Conservation (phyloP, 257 asterid species). For the Plantago major region DNA sequence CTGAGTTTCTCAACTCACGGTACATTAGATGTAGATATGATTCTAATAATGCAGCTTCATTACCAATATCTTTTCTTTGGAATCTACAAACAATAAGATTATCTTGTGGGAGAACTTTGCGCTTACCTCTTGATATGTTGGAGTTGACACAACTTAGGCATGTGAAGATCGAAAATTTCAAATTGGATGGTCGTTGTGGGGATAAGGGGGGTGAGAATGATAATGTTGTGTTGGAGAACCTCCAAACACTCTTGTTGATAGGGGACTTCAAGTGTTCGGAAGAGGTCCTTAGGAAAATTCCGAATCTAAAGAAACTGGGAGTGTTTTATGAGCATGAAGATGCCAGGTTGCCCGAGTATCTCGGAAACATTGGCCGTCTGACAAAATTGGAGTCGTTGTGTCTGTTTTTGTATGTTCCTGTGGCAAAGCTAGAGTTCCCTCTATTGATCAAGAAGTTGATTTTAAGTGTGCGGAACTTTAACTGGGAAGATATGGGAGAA, state of each 20-base stretch:
- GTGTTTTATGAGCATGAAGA: neutral
- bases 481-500: constrained; percentile 10
- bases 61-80: neutral
- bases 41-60: no score
- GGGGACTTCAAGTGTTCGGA: constrained; percentile 1
- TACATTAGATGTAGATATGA: no score
- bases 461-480: neutral
- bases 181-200: neutral
- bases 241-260: neutral
- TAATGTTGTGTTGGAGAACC: constrained; percentile 5
- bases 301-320: constrained; percentile 1
- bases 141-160: neutral
- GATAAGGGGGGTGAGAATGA: neutral
- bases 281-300: constrained; percentile 2
- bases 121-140: neutral
- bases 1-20: no score
- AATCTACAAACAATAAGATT: neutral
- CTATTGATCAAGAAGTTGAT: constrained; percentile 8
- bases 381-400: constrained; percentile 1
- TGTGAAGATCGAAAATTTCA: neutral
- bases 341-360: neutral
- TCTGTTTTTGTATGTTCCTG: neutral
- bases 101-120: no score
- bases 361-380: constrained; percentile 1
- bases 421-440: neutral